phyloP scores from a whole-genome alignment of 495 filamentous ascomycete genomes.

The Amniculicola lignicola region DNA sequence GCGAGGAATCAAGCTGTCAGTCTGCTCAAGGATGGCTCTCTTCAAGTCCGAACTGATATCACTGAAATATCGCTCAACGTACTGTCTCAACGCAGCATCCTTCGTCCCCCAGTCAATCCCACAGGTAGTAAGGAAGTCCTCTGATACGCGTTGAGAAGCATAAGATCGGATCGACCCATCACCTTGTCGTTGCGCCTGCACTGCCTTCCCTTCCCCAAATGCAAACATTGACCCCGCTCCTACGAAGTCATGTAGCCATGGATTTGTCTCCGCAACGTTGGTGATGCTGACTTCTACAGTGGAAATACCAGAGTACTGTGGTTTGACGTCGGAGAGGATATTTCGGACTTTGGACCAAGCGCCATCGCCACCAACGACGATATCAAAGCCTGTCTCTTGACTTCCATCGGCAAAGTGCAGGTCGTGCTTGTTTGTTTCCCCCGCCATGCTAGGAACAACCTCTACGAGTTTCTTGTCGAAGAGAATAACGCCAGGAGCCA shows the following conservation, averaged over 20 bases:
- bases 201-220: slow-evolving; percentile 36
- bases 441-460: neutral
- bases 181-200: slow-evolving; percentile 42
- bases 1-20: slow-evolving; percentile 19
- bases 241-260: slow-evolving; percentile 6
- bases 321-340: slow-evolving; percentile 20
- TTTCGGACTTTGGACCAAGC: slow-evolving; percentile 31
- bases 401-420: slow-evolving; percentile 16
- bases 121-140: slow-evolving; percentile 33
- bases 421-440: slow-evolving; percentile 4
- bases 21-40: slow-evolving; percentile 1
- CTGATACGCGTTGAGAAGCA: slow-evolving; percentile 39
- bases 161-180: slow-evolving; percentile 47
- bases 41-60: slow-evolving; percentile 1
- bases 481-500: neutral
- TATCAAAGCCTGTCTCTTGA: slow-evolving; percentile 19
- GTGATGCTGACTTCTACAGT: slow-evolving; percentile 27
- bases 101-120: slow-evolving; percentile 6
- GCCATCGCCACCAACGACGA: slow-evolving; percentile 34
- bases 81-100: neutral
- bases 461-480: slow-evolving; percentile 8
- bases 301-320: slow-evolving; percentile 30
- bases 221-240: slow-evolving; percentile 23
- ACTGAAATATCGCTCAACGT: slow-evolving; percentile 1
- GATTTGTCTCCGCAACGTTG: slow-evolving; percentile 20